Conservation (phyloP, 495 filamentous ascomycete genomes). For the Aspergillus avenaceus region DNA sequence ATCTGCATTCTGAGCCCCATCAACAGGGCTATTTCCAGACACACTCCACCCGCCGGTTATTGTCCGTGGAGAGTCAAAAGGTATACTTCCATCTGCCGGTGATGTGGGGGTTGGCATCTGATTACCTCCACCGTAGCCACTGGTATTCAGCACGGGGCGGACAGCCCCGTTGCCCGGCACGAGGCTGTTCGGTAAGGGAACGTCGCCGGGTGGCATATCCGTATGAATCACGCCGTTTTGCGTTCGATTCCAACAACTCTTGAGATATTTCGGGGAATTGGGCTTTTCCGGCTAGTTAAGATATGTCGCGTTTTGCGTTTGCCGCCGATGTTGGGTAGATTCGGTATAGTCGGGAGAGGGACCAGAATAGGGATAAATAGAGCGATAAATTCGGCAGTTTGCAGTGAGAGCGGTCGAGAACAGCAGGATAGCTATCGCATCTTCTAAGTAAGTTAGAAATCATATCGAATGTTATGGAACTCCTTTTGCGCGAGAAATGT, state of each 20-base stretch:
- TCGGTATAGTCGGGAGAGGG: constrained; percentile 5
- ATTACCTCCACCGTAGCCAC: constrained; percentile 34
- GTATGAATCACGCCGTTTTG: constrained; percentile 15
- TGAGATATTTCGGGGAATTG: not conserved
- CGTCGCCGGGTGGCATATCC: constrained; percentile 45
- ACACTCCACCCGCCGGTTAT: constrained; percentile 28
- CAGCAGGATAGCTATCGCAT: not conserved
- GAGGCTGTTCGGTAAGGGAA: constrained; percentile 42
- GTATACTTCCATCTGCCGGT: constrained; percentile 39
- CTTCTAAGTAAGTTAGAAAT: not conserved
- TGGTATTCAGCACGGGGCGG: constrained; percentile 39
- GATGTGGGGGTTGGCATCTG: constrained; percentile 42
- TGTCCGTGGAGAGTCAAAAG: constrained; percentile 41
- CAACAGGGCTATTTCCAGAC: constrained; percentile 18
- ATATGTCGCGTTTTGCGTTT: constrained; percentile 3
- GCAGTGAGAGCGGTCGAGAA: constrained; percentile 2
- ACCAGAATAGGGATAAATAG: constrained; percentile 5
- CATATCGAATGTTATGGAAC: constrained; percentile 3
- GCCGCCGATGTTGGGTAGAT: constrained; percentile 12
- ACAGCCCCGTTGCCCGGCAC: constrained; percentile 43
- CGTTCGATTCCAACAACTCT: not conserved
- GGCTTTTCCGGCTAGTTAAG: not conserved
- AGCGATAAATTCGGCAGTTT: not conserved
- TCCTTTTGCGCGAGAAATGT: constrained; percentile 18
- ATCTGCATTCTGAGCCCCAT: constrained; percentile 27